phyloP scores from a whole-genome alignment of 495 filamentous ascomycete species.

The Aspergillus ostianus region DNA sequence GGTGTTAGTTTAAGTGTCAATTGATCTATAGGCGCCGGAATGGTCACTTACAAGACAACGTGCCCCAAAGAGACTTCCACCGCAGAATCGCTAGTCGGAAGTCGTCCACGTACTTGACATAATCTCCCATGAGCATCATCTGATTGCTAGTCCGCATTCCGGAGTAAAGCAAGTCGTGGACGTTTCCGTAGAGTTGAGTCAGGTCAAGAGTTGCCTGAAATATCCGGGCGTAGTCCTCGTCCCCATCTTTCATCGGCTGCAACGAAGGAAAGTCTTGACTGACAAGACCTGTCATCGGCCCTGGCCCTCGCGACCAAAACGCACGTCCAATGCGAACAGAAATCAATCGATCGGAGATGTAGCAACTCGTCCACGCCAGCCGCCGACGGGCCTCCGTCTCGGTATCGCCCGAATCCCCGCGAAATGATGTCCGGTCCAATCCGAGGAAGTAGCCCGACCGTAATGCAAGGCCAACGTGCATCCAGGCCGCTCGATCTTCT shows the following conservation, averaged over 20 bases:
- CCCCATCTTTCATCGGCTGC: constrained; percentile 46
- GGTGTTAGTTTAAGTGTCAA: constrained; percentile 18
- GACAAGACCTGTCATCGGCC: constrained; percentile 59
- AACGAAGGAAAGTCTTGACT: constrained; percentile 62
- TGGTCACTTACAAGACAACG: constrained; percentile 46
- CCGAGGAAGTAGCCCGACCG: constrained; percentile 64
- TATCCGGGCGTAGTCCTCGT: constrained; percentile 61
- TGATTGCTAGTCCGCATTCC: constrained; percentile 62
- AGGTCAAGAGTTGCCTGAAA: constrained; percentile 63
- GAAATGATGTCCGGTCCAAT: constrained; percentile 57
- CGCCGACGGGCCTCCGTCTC: constrained; percentile 54
- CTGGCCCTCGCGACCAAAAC: constrained; percentile 65
- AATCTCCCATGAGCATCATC: constrained; percentile 63
- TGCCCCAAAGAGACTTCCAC: constrained; percentile 65
- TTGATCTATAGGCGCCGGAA: neutral
- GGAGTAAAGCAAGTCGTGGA: constrained; percentile 65
- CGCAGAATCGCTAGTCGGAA: constrained; percentile 59
- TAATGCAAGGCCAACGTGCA: constrained; percentile 64
- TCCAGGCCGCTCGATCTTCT: constrained; percentile 67
- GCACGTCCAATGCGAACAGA: constrained; percentile 62
- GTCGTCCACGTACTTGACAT: constrained; percentile 67
- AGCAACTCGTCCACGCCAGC: constrained; percentile 62
- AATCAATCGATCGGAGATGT: constrained; percentile 63
- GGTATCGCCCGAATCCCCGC: constrained; percentile 44
- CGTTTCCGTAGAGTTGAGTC: constrained; percentile 65